Base-by-base conservation (phyloP, 2,329 filamentous ascomycete genomes). In the Fusarium albosuccineum region DNA sequence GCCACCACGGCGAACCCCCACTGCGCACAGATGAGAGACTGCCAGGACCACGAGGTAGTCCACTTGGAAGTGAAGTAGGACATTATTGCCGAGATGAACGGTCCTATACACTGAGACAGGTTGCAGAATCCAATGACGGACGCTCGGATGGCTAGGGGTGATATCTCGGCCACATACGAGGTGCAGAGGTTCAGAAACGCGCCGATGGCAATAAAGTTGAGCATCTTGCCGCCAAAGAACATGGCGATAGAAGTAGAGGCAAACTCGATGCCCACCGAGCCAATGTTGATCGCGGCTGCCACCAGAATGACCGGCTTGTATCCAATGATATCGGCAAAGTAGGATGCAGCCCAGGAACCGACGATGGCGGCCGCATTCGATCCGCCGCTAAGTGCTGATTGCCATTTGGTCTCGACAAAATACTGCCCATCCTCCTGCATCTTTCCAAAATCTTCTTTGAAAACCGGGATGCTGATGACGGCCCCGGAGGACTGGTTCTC, bases 1-100 rank as follows among this genome's bases (percentile, higher is more conserved):
- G 76, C 76, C 6, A 81, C 69, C 8, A 57, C 75, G 5, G 78
- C 78, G 33, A 82, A 79, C 0, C 79, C 81, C 68, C 79, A 82
- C 26, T 82, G 80, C 0, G 79, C 77, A 14, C 71, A 75, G 40
- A 82, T 80, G 0, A 82, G 67, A 1, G 79, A 73, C 26, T 80
- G 77, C 70, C 81, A 82, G 2, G 81, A 77, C 81, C 81, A 82
- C 17, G 78, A 71, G 13, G 64, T 76, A 0, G 75, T 71, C 70
- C 77, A 78, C 9, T 74, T 70, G 2, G 79, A 76, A 2, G 78
- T 81, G 57, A 67, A 73, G 62, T 80, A 76, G 44, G 74, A 73
- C 48, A 80, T 75, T n/a, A 79, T 73, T n/a, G 77, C 77, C 0
- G 78, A 76, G 11, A 78, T 72, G 13, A 82, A 76, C 0, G 79